phyloP scores from a whole-genome alignment of 1,139 yeast genomes.

The Saccharomyces hybrid region DNA sequence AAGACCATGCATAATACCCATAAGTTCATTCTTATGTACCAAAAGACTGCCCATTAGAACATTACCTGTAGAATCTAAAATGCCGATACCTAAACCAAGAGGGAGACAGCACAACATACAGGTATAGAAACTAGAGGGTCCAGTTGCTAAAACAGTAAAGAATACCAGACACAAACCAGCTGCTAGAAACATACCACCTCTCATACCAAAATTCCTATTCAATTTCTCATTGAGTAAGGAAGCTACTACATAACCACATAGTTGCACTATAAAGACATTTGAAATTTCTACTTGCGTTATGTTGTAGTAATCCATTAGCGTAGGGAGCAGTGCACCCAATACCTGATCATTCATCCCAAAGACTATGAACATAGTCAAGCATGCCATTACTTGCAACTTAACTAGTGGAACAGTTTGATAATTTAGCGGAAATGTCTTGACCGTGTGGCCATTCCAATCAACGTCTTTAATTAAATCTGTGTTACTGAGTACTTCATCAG shows the following conservation, averaged over 20 bases:
- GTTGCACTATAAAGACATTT: constrained; percentile 26
- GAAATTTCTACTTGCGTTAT: constrained; percentile 24
- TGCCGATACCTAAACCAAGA: constrained; percentile 54
- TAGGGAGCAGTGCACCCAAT: constrained; percentile 29
- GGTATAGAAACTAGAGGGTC: constrained; percentile 26
- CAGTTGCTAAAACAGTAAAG: constrained; percentile 15
- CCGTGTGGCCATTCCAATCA: constrained; percentile 23
- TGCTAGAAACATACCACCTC: constrained; percentile 25
- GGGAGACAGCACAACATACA: constrained; percentile 37
- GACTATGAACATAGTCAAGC: constrained; percentile 25
- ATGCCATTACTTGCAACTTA: constrained; percentile 22
- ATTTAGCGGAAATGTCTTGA: constrained; percentile 25
- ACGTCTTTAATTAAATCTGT: constrained; percentile 10
- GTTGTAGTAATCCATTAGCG: constrained; percentile 22
- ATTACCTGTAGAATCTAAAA: constrained; percentile 53
- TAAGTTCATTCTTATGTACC: constrained; percentile 49
- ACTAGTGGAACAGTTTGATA: constrained; percentile 23
- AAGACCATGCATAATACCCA: constrained; percentile 61
- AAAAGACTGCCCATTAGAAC: constrained; percentile 50
- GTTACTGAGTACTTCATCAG: background rate
- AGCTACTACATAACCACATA: constrained; percentile 26
- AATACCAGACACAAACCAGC: constrained; percentile 17
- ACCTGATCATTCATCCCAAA: constrained; percentile 32
- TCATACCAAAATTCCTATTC: constrained; percentile 23
- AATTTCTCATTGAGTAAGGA: constrained; percentile 27